Evolutionary conservation across 345 rosid genomes (phyloP), one percentile per base, ranked within the genome.

Genomic region (Clausena lansium): DNA sequence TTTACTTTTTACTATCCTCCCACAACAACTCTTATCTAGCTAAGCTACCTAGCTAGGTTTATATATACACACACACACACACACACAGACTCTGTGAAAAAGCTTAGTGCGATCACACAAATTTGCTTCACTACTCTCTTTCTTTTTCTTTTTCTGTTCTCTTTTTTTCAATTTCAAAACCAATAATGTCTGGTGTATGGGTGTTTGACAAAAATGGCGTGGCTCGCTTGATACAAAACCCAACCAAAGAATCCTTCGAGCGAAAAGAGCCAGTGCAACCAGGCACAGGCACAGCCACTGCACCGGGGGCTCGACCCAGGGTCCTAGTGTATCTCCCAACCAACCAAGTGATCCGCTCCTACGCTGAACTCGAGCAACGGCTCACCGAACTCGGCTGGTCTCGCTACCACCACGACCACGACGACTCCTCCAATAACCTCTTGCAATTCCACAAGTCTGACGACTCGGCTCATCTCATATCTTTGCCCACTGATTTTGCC

Each of bases 221-320:
- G 70, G 88, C 89, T 17, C 87, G 89, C 24, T 70, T 90, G 41
- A 69, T 86, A 72, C 13, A 79, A 41, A 87, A 88, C 81, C 94
- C 92, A 14, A 90, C 94, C 2, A 73, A 85, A 71, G 94, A 90
- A 30, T 88, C 92, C 20, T 88, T 88, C 78, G 92, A 90, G 87
- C 81, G 85, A 30, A 88, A 73, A 45, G 87, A 88, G 39, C 86
- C 88, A 33, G 77, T 76, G 24, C 24, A 27, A 14, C 85, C 84
- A 1, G 91, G 89, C 24, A 87, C 91, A 2, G 86, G 45, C 11
- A 45, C 50, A 13, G 50, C 92, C 70, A 90, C 94, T 0, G 94
- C 94, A 1, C 94, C 94, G 0, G 94, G 94, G 24, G 94, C 94
- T 39, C 83, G 94, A 8, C 94, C 94, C 8, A 80, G 86, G 55